Evolutionary conservation across 1,139 yeast genomes (phyloP).

Genomic region (Sugiyamaella xylanicola): DNA sequence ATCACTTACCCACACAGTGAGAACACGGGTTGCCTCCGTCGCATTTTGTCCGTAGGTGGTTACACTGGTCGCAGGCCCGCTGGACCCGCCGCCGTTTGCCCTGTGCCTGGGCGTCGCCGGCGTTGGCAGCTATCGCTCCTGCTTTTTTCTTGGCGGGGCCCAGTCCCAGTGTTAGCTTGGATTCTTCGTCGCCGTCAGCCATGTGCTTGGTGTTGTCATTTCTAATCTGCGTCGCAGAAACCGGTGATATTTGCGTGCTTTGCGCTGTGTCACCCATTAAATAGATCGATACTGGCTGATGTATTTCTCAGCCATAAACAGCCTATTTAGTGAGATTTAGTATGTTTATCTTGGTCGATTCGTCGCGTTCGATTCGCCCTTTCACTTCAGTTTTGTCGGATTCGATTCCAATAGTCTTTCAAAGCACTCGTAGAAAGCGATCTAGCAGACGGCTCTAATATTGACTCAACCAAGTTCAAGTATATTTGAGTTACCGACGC

Average conservation of each 20-base stretch:
- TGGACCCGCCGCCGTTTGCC: slow-evolving; percentile 32
- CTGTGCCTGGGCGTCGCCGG: background rate
- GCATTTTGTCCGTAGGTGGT: slow-evolving; percentile 46
- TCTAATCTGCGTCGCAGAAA: slow-evolving; percentile 12
- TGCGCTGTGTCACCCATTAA: slow-evolving; percentile 15
- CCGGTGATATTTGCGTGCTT: slow-evolving; percentile 7
- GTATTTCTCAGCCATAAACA: background rate
- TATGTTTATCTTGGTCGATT: background rate
- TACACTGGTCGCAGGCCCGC: slow-evolving; percentile 49
- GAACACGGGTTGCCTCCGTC: slow-evolving; percentile 47
- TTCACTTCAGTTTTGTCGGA: too few species aligned
- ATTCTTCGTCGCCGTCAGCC: slow-evolving; percentile 6
- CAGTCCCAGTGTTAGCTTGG: slow-evolving; percentile 1
- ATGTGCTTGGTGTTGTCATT: slow-evolving; percentile 5
- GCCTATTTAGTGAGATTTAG: too few species aligned
- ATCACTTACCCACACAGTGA: slow-evolving; percentile 40
- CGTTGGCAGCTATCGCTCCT: background rate
- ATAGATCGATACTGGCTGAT: background rate
- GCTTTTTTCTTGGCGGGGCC: background rate
- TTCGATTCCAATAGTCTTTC: too few species aligned
- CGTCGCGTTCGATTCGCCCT: background rate
- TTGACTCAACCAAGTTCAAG: too few species aligned
- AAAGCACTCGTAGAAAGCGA: background rate
- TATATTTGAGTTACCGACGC: too few species aligned
- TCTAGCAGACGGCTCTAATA: too few species aligned